A percentile compares a stretch with the other conserved stretches of the same genome.
These are phyloP conservation scores for Diaporthe nobilis DNA, from an alignment of 2,329 filamentous ascomycete species.

Conservation along the genomic window DNA sequence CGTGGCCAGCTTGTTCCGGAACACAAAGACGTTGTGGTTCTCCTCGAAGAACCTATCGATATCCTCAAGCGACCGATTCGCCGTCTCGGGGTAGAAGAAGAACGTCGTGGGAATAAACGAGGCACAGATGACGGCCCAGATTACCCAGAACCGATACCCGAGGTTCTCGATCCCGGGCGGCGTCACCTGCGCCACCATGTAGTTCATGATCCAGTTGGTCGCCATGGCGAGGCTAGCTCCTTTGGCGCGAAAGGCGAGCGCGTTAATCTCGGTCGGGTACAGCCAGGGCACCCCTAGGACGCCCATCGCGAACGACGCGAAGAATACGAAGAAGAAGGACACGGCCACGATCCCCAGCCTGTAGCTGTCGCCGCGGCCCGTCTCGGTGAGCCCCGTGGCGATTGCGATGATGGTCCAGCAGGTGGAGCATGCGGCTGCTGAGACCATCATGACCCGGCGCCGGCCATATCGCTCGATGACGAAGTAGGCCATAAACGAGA, in stretches of 20 bases:
- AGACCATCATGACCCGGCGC: constrained; percentile 47
- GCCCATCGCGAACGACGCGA: constrained; percentile 48
- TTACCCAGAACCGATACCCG: constrained; percentile 64
- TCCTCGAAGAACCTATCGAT: constrained; percentile 53
- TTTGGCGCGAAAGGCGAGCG: constrained; percentile 52
- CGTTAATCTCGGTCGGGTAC: constrained; percentile 53
- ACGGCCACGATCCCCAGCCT: constrained; percentile 45
- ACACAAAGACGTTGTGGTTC: constrained; percentile 33
- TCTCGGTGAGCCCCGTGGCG: constrained; percentile 41
- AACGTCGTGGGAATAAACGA: constrained; percentile 59
- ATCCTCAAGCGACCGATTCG: constrained; percentile 57
- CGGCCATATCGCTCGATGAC: constrained; percentile 53
- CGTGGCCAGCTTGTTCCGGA: constrained; percentile 30
- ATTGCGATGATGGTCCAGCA: constrained; percentile 47
- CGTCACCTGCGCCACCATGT: constrained; percentile 53
- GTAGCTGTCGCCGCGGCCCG: constrained; percentile 41
- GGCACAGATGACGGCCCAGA: constrained; percentile 62
- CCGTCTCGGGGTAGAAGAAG: constrained; percentile 61
- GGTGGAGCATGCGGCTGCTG: constrained; percentile 43
- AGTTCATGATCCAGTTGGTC: constrained; percentile 53
- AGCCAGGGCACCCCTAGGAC: constrained; percentile 46
- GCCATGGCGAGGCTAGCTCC: constrained; percentile 52
- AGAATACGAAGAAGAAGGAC: constrained; percentile 51
- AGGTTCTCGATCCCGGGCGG: constrained; percentile 56
- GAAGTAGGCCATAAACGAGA: constrained; percentile 43